A percentile compares a stretch with the other conserved stretches of the same genome.
Conservation (phyloP, 2,329 filamentous ascomycete species). For the Colletotrichum truncatum region DNA sequence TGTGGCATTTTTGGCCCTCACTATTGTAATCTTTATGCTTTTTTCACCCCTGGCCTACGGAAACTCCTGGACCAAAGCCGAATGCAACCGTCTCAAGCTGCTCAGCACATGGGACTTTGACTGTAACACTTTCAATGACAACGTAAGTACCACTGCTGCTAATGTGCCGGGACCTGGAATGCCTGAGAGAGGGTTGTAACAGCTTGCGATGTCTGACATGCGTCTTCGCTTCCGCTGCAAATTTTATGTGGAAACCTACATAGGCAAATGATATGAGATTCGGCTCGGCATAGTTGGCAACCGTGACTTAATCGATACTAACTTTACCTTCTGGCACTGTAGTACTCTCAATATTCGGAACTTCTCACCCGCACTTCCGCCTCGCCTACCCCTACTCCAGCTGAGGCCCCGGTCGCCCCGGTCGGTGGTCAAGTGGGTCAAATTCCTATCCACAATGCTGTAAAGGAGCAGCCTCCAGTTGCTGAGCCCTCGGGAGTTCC, state of each 20-base stretch:
- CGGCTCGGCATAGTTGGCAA: neutral
- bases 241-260: neutral
- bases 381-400: conserved; percentile 9
- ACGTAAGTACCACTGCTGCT: conserved; percentile 70
- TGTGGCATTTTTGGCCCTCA: conserved; percentile 77
- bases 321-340: conserved; percentile 3
- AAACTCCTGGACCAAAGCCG: conserved; percentile 89
- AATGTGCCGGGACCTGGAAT: conserved; percentile 47
- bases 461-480: conserved; percentile 39
- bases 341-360: conserved; percentile 30
- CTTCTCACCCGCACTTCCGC: conserved; percentile 14
- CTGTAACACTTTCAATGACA: conserved; percentile 90
- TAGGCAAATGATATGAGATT: conserved; percentile 27
- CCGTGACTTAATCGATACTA: conserved; percentile 3
- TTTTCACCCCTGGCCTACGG: conserved; percentile 92
- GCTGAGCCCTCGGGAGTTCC: conserved; percentile 58
- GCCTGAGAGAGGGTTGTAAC: conserved; percentile 36
- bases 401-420: conserved; percentile 17
- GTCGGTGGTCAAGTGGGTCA: conserved; percentile 33
- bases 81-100: conserved; percentile 89
- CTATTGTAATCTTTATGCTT: conserved; percentile 81
- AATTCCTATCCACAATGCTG: conserved; percentile 36
- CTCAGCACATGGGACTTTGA: conserved; percentile 96
- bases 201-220: neutral
- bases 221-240: neutral